Evolutionary conservation across 352 stramenopile genomes (phyloP).

Genomic region (Phytopythium mirpurense): DNA sequence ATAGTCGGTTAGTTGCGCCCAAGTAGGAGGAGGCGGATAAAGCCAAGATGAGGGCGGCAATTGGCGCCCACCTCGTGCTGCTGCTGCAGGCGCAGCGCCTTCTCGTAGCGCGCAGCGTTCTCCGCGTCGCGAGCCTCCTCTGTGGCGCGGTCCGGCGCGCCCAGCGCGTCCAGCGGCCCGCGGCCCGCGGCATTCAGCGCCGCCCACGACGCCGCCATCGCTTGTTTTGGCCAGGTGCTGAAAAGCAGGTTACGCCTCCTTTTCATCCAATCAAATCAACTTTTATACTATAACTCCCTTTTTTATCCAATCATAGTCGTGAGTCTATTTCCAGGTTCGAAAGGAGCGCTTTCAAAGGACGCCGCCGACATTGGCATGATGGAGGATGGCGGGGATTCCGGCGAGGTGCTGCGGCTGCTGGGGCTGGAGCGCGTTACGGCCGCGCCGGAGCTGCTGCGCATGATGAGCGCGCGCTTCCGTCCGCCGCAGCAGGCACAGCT

Average conservation of each 20-base stretch:
- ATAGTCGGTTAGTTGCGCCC: neutral
- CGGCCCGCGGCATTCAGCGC: slow-evolving; percentile 47
- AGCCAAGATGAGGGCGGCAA: neutral
- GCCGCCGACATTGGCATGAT: too few species aligned
- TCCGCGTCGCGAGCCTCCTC: slow-evolving; percentile 69
- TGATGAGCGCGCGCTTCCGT: slow-evolving; percentile 35
- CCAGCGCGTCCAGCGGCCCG: slow-evolving; percentile 10
- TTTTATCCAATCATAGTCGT: neutral
- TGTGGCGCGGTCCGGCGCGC: slow-evolving; percentile 28
- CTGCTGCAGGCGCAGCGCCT: slow-evolving; percentile 64
- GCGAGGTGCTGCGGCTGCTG: slow-evolving; percentile 32
- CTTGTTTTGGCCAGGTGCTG: neutral
- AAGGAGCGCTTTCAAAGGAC: too few species aligned
- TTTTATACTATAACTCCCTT: too few species aligned
- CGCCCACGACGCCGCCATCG: slow-evolving; percentile 42
- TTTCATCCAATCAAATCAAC: neutral
- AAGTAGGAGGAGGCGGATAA: neutral
- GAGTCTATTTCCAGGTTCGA: too few species aligned
- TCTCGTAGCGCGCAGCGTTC: slow-evolving; percentile 51
- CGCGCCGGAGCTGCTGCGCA: slow-evolving; percentile 26
- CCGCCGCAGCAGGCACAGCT: slow-evolving; percentile 36
- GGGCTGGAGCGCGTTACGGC: slow-evolving; percentile 27
- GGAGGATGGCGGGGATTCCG: too few species aligned
- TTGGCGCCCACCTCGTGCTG: slow-evolving; percentile 31
- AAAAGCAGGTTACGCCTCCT: neutral